Evolutionary conservation across 768 basidiomycete species (phyloP).

Genomic region (Crucibulum laeve): DNA sequence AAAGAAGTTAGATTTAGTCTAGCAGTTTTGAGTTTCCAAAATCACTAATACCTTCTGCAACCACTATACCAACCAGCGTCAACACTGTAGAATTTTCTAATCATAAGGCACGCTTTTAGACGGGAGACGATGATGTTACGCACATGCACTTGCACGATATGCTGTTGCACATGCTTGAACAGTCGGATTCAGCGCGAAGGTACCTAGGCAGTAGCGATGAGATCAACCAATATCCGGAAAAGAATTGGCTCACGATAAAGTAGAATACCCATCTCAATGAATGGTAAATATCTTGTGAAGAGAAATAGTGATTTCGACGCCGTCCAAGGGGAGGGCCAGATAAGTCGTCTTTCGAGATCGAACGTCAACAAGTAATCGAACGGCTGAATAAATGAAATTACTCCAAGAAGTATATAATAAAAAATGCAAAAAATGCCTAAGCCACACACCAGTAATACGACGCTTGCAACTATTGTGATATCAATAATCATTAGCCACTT

Average conservation of each 20-base stretch:
- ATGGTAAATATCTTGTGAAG: neutral
- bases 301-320: neutral
- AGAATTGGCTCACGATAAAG: neutral
- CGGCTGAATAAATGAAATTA: neutral
- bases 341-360: neutral
- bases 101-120: too few species aligned
- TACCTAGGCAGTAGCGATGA: neutral
- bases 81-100: too few species aligned
- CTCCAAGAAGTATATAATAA: neutral
- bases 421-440: neutral
- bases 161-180: too few species aligned
- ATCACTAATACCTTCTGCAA: too few species aligned
- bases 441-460: neutral
- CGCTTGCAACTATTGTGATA: too few species aligned
- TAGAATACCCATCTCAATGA: neutral
- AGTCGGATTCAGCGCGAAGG: neutral
- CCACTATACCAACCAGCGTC: too few species aligned
- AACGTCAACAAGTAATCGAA: neutral
- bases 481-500: too few species aligned
- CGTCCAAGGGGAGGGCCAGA: neutral
- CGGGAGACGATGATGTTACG: too few species aligned
- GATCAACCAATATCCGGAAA: neutral
- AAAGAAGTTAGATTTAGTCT: too few species aligned
- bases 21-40: too few species aligned
- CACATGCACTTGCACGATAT: too few species aligned